These are phyloP conservation scores for Rhizopogon vinicolor DNA, from an alignment of 768 basidiomycete genomes.

Conservation along the genomic window DNA sequence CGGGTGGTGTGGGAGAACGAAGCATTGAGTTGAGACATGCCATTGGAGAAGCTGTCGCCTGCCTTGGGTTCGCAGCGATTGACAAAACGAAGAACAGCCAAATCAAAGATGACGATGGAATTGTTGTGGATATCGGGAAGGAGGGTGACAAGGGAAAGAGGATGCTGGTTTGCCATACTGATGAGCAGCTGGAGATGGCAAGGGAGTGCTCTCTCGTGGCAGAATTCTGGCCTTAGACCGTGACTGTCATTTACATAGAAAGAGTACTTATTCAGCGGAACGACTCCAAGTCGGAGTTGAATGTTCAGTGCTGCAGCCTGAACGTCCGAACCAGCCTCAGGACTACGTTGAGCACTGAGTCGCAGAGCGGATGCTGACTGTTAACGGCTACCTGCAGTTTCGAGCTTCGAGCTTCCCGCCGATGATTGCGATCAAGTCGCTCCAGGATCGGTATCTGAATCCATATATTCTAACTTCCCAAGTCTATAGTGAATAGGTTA, in stretches of 20 bases:
- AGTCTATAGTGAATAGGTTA: too few species aligned
- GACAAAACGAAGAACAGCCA: slow-evolving; percentile 42
- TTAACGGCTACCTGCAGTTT: too few species aligned
- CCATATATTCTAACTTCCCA: too few species aligned
- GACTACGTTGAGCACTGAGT: too few species aligned
- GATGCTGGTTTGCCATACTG: slow-evolving; percentile 60
- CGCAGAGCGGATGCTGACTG: too few species aligned
- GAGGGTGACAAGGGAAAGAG: slow-evolving; percentile 21
- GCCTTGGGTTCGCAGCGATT: slow-evolving; percentile 57
- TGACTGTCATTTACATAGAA: too few species aligned
- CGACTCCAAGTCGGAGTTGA: too few species aligned
- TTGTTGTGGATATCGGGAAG: slow-evolving; percentile 44
- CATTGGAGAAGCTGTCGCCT: slow-evolving; percentile 47
- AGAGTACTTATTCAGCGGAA: too few species aligned
- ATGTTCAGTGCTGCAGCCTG: not conserved
- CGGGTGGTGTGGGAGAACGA: slow-evolving; percentile 86
- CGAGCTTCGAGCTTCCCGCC: too few species aligned
- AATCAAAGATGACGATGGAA: slow-evolving; percentile 31
- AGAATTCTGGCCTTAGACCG: slow-evolving; percentile 11
- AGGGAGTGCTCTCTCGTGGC: slow-evolving; percentile 27
- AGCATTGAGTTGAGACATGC: slow-evolving; percentile 56
- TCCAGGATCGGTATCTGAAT: too few species aligned
- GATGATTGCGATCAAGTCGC: too few species aligned
- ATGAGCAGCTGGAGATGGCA: slow-evolving; percentile 58
- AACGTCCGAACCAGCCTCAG: too few species aligned